Evolutionary conservation across 768 basidiomycete species (phyloP).

Genomic region (Cyclocybe cylindracea): DNA sequence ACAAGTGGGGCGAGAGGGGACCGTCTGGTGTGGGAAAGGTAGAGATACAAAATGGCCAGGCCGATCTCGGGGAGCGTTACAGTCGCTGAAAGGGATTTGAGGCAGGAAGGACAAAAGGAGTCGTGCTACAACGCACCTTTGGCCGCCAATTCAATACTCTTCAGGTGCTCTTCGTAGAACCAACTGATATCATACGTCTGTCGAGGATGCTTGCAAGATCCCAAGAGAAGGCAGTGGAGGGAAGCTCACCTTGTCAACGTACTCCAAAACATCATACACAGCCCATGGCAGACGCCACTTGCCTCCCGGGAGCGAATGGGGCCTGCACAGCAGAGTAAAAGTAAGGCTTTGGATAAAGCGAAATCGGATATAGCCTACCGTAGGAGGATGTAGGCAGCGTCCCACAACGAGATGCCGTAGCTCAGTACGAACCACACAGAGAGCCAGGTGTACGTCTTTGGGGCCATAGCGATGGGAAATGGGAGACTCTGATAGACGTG

Average conservation of each 20-base stretch:
- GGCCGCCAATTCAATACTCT: neutral
- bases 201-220: neutral
- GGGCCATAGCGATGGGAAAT: neutral
- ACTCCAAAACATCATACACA: neutral
- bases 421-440: slow-evolving; percentile 1
- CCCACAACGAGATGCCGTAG: neutral
- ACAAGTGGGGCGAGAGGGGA: neutral
- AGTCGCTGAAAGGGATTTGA: neutral
- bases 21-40: neutral
- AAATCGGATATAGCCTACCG: neutral
- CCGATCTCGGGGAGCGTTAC: neutral
- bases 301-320: neutral
- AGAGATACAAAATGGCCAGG: neutral
- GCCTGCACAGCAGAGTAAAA: too few relatives aligned
- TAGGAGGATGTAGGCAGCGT: neutral
- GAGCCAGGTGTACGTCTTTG: slow-evolving; percentile 1
- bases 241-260: neutral
- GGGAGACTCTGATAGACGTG: too few relatives aligned
- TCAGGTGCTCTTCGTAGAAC: neutral
- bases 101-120: neutral
- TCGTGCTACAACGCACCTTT: neutral
- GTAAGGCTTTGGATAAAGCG: neutral
- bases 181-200: neutral
- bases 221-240: neutral
- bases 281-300: neutral